A percentile compares a stretch with the other conserved stretches of the same genome.
These are phyloP conservation scores for Hydrangea macrophylla DNA, from an alignment of 148 eudicot genomes.

Conservation along the genomic window DNA sequence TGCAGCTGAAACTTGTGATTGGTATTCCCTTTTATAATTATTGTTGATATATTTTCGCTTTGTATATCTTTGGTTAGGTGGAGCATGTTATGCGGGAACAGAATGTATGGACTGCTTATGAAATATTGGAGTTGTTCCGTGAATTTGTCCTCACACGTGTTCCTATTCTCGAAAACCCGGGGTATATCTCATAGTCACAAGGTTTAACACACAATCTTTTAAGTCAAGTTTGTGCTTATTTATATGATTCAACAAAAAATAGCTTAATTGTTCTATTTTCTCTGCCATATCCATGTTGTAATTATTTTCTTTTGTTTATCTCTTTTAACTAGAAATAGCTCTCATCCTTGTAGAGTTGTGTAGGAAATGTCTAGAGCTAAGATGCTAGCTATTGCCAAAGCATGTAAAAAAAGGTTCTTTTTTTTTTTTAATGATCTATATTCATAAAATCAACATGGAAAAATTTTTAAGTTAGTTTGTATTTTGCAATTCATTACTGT, in stretches of 20 bases:
- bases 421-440: too few species aligned
- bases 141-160: conserved; percentile 95
- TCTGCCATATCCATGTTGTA: too few species aligned
- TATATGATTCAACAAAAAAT: neutral
- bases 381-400: too few species aligned
- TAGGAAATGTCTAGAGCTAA: too few species aligned
- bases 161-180: conserved; percentile 90
- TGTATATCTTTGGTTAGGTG: conserved; percentile 46
- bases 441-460: too few species aligned
- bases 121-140: conserved; percentile 93
- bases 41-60: conserved; percentile 9
- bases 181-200: conserved; percentile 32
- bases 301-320: too few species aligned
- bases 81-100: conserved; percentile 96
- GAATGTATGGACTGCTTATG: conserved; percentile 88
- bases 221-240: neutral
- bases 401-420: too few species aligned
- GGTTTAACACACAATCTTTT: neutral
- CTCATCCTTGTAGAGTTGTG: too few species aligned
- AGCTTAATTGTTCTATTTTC: too few species aligned
- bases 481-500: too few species aligned
- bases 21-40: neutral
- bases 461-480: too few species aligned
- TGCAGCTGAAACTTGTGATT: conserved; percentile 72
- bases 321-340: too few species aligned